phyloP scores from a whole-genome alignment of 495 filamentous ascomycete species.

The Stereocaulon alpinum region DNA sequence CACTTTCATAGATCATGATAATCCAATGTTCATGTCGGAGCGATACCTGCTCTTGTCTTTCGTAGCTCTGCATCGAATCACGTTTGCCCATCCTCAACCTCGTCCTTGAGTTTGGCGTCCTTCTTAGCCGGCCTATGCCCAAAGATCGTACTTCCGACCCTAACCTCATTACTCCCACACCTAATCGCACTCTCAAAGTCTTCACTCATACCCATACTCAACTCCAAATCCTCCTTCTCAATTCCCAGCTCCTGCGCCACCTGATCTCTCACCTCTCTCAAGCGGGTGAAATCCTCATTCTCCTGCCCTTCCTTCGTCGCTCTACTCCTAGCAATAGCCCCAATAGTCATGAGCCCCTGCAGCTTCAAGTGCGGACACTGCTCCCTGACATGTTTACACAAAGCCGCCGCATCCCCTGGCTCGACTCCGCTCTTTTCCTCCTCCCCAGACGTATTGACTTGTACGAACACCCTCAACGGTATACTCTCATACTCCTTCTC shows the following conservation, averaged over 20 bases:
- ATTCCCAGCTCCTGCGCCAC: constrained; percentile 43
- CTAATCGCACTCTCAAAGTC: constrained; percentile 87
- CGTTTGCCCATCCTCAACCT: not conserved
- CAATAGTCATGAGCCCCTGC: constrained; percentile 91
- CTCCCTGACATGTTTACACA: constrained; percentile 57
- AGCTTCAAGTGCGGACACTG: constrained; percentile 64
- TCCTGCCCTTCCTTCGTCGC: constrained; percentile 60
- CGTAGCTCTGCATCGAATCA: no score
- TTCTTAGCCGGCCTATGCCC: constrained; percentile 64
- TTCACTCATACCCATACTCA: constrained; percentile 82
- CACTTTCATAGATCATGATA: no score
- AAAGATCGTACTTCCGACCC: constrained; percentile 92
- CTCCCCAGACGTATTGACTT: constrained; percentile 92
- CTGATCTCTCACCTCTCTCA: constrained; percentile 60
- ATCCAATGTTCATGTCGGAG: no score
- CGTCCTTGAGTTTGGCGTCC: constrained; percentile 50
- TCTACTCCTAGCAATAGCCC: constrained; percentile 73
- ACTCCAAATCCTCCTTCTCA: constrained; percentile 40
- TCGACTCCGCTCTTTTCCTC: constrained; percentile 70
- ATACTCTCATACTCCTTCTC: constrained; percentile 19
- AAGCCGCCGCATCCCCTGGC: constrained; percentile 46
- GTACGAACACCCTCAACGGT: constrained; percentile 65
- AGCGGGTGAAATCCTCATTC: constrained; percentile 76
- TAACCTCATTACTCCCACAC: constrained; percentile 80
- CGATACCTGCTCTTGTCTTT: no score